A percentile compares a stretch with the other conserved stretches of the same genome.
phyloP scores from a whole-genome alignment of 1,284 basidiomycete species.

The Takashimella tepidaria region DNA sequence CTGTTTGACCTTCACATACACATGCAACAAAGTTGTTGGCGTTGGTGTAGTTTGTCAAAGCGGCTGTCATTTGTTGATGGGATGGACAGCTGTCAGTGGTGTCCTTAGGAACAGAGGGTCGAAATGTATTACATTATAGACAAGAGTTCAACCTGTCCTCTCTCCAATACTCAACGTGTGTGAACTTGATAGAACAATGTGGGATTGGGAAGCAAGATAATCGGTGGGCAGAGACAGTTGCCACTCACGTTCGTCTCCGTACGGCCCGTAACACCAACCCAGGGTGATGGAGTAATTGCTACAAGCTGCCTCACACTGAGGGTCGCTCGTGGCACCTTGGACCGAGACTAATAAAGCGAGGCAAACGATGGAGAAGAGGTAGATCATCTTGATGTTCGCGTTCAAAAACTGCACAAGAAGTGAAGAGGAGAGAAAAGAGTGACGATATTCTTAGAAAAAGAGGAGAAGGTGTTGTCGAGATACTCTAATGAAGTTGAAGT shows the following conservation, averaged over 20 bases:
- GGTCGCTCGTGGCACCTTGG: slow-evolving; percentile 10
- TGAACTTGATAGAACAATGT: not conserved
- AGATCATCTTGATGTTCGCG: too few species aligned
- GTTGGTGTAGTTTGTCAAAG: slow-evolving; percentile 19
- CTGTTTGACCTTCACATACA: slow-evolving; percentile 25
- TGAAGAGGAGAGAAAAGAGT: not conserved
- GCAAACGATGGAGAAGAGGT: too few species aligned
- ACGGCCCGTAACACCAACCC: slow-evolving; percentile 22
- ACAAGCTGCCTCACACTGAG: slow-evolving; percentile 19
- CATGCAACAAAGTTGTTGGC: slow-evolving; percentile 35
- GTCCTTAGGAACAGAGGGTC: not conserved
- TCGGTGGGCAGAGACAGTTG: too few species aligned
- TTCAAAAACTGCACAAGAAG: too few species aligned
- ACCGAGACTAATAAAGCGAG: not conserved
- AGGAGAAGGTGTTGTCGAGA: not conserved
- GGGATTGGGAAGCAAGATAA: not conserved
- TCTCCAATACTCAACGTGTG: slow-evolving; percentile 3
- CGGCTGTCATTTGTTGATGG: slow-evolving; percentile 14
- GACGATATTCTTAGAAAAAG: not conserved
- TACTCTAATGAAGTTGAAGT: too few species aligned
- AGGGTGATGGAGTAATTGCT: slow-evolving; percentile 25
- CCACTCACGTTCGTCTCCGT: slow-evolving; percentile 14
- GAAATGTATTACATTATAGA: not conserved
- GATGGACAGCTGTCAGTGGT: not conserved
- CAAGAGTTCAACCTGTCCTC: not conserved